Evolutionary conservation across 2,329 filamentous ascomycete species (phyloP).

Genomic region (Alternaria sp.): DNA sequence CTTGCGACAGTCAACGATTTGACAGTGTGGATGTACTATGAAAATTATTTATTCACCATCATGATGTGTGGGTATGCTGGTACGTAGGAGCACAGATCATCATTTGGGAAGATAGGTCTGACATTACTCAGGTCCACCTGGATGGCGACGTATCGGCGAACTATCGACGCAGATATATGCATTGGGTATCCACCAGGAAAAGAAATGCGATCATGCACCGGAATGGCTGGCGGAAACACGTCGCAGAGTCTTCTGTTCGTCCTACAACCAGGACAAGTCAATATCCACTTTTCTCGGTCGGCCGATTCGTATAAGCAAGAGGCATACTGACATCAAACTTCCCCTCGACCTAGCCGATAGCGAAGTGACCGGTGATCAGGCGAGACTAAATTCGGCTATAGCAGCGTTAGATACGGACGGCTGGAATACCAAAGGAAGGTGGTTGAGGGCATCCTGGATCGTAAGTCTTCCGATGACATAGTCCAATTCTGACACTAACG

Average conservation of each 20-base stretch:
- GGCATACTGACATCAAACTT: constrained; percentile 40
- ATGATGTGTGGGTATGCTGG: constrained; percentile 51
- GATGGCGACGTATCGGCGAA: constrained; percentile 45
- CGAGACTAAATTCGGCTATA: constrained; percentile 25
- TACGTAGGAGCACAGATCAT: constrained; percentile 21
- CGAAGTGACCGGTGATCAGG: constrained; percentile 33
- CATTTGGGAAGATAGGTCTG: neutral
- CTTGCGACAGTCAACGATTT: constrained; percentile 53
- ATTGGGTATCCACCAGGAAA: constrained; percentile 44
- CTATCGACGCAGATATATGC: constrained; percentile 43
- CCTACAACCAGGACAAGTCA: constrained; percentile 45
- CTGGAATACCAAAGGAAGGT: constrained; percentile 52
- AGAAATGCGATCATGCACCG: constrained; percentile 32
- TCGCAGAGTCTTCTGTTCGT: constrained; percentile 37
- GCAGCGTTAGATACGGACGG: constrained; percentile 34
- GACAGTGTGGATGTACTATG: constrained; percentile 43
- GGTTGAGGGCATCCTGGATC: constrained; percentile 40
- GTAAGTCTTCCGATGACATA: constrained; percentile 3
- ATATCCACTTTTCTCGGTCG: constrained; percentile 48
- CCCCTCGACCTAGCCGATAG: constrained; percentile 44
- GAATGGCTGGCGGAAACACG: constrained; percentile 42
- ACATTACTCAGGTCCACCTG: constrained; percentile 29
- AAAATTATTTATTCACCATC: constrained; percentile 49
- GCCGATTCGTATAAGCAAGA: constrained; percentile 41
- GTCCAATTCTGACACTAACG: neutral